Evolutionary conservation across 2,329 filamentous ascomycete genomes (phyloP).

Genomic region (Gnomoniopsis sp.): DNA sequence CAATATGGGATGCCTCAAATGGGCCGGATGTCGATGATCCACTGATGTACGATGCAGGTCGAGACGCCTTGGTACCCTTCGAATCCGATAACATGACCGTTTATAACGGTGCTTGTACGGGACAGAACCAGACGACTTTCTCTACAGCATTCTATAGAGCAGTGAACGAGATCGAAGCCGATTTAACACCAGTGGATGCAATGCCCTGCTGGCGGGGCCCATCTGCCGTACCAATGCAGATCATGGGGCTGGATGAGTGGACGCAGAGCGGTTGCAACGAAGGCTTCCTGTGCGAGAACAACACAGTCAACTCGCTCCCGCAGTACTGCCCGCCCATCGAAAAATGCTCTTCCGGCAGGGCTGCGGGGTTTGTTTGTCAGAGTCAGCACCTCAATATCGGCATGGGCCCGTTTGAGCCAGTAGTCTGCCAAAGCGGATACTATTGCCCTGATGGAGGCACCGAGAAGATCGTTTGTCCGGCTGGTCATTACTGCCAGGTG

Average conservation of each 20-base stretch:
- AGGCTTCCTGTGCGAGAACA: conserved; percentile 42
- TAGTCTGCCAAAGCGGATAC: conserved; percentile 44
- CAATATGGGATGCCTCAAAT: conserved; percentile 35
- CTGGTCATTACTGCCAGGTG: conserved; percentile 48
- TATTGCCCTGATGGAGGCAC: conserved; percentile 46
- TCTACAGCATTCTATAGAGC: conserved; percentile 39
- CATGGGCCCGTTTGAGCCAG: conserved; percentile 48
- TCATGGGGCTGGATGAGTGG: conserved; percentile 37
- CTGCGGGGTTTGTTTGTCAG: conserved; percentile 31
- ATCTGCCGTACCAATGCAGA: conserved; percentile 36
- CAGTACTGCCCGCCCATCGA: conserved; percentile 40
- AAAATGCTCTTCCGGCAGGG: conserved; percentile 33
- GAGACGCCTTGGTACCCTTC: conserved; percentile 24
- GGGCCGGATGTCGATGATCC: conserved; percentile 29
- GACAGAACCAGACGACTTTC: conserved; percentile 36
- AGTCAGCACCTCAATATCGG: conserved; percentile 32
- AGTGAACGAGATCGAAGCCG: conserved; percentile 20
- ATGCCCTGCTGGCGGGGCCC: conserved; percentile 35
- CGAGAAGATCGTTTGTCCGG: conserved; percentile 39
- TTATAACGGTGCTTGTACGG: conserved; percentile 40
- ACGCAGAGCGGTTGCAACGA: conserved; percentile 32
- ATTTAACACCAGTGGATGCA: conserved; percentile 32
- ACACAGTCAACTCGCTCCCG: conserved; percentile 43
- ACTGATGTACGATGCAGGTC: conserved; percentile 26
- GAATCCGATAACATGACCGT: conserved; percentile 26